Conservation (phyloP, 352 stramenopile species). For the Phytopythium vexans region DNA sequence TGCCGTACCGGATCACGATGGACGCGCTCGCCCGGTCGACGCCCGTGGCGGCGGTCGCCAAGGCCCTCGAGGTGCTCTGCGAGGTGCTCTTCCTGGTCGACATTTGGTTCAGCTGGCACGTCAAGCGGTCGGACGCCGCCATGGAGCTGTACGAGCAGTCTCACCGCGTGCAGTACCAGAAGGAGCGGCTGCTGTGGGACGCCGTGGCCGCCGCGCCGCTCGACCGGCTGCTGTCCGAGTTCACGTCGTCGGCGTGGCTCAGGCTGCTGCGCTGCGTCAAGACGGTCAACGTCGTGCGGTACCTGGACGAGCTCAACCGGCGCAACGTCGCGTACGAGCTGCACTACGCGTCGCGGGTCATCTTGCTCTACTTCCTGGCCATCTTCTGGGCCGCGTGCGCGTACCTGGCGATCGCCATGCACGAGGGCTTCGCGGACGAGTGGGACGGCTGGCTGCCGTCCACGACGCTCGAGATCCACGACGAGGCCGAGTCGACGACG, state of each 20-base stretch:
- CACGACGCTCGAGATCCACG: slow-evolving; percentile 26
- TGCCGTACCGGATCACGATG: slow-evolving; percentile 47
- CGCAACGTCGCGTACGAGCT: slow-evolving; percentile 48
- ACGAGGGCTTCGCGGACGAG: slow-evolving; percentile 37
- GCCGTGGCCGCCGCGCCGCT: slow-evolving; percentile 32
- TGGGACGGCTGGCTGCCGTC: slow-evolving; percentile 54
- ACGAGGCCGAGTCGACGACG: slow-evolving; percentile 23
- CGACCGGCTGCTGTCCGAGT: slow-evolving; percentile 36
- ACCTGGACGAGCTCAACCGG: slow-evolving; percentile 58
- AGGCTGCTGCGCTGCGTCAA: slow-evolving; percentile 43
- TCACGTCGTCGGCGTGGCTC: slow-evolving; percentile 23
- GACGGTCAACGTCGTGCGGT: slow-evolving; percentile 44
- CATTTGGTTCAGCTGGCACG: slow-evolving; percentile 47
- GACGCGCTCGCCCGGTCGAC: slow-evolving; percentile 26
- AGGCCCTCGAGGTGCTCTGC: slow-evolving; percentile 22
- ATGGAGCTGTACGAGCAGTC: slow-evolving; percentile 59
- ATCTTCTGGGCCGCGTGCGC: slow-evolving; percentile 63
- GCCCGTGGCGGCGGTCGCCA: slow-evolving; percentile 7
- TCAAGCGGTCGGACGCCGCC: slow-evolving; percentile 23
- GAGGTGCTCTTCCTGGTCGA: slow-evolving; percentile 45
- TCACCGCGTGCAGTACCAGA: slow-evolving; percentile 29
- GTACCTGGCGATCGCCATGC: slow-evolving; percentile 37
- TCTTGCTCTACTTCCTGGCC: slow-evolving; percentile 45
- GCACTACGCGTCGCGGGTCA: slow-evolving; percentile 47
- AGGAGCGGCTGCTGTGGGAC: slow-evolving; percentile 42